Base-by-base conservation (phyloP, 805 yeast species). In the Saccharomyces mikatae region DNA sequence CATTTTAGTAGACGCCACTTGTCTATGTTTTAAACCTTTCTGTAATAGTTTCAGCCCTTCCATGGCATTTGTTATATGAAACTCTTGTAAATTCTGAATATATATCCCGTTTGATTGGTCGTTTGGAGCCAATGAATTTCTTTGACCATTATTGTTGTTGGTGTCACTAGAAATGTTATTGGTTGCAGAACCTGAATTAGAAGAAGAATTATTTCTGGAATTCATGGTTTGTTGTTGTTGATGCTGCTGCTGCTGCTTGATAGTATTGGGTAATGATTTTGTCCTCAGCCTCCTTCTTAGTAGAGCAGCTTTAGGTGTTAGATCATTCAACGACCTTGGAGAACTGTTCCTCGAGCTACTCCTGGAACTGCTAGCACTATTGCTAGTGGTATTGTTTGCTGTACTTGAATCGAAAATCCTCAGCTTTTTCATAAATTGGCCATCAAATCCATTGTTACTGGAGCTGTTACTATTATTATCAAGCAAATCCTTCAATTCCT, bases 401-500 rank as follows among this genome's bases (percentile, higher is more conserved):
- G 49, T 36, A 48, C 27, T 47, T 9, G 71, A 62, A 58, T 84
- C 89, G 61, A 71, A 81, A 4, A 83, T 79, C 52, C 81, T 72
- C 49, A 83, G 71, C 49, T 72, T 74, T 58, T 81, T 87, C 41
- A 76, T 74, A 17, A 56, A 56, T 17, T 60, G 51, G 3, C 52
- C 47, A 26, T 54, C 59, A 27, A 48, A 54, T 32, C 28, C 22
- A 21, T 56, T 49, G 32, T 36, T 48, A 32, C 31, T 52, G 22
- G 31, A 24, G 41, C 47, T 13, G n/a, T 32, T 27, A 30, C 36
- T n/a, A 44, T 47, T 53, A 41, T 62, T 62, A 31, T 75, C 74
- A 51, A 90, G 71, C 53, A 90, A 75, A 65, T 90, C 97, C 50
- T 80, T 77, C 50, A 91, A 73, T 61, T 89, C 96, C 67, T 90